Base-by-base conservation (phyloP, 164 flowering plant species). In the Nelumbo lutea region DNA sequence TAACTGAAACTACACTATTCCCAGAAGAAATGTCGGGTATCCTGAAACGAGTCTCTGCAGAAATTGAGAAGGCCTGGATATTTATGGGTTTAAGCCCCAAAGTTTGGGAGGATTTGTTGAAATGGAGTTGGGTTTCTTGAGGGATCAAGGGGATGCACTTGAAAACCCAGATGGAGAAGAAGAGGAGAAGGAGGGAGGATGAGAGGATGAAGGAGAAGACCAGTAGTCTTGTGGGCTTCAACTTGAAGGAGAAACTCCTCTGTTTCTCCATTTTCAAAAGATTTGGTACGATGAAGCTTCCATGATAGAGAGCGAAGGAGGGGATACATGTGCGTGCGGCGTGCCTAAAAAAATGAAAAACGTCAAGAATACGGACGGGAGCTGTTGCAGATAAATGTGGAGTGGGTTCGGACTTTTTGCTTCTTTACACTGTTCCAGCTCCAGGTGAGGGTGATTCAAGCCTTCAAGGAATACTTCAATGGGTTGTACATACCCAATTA, bases 251-350 rank as follows among this genome's bases (percentile, higher is more conserved):
- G 84, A 89, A 85, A 76, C 90, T 87, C 65, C 84, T 86, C 72
- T 88, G 96, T 71, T 80, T 84, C 78, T 90, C 92, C 96, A 92
- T 90, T 62, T 62, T 14, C 56, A 1, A 7, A 11, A 61, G 27
- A 44, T 59, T n/a, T 53, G 48, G 45, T 45, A 43, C 47, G 63
- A 66, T 14, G 8, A 60, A 13, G 64, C 63, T 47, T 46, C 55
- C 39, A 11, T 45, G 46, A 52, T 13, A 40, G 47, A 50, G 53
- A 11, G 11, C 9, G 53, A 50, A 50, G 53, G 53, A 6, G 53
- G 53, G 53, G 11, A 50, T 6, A 50, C 6, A 6, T 6, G 11
- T 6, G 11, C 6, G 11, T 50, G 27, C 13, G 1, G 27, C 7
- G 5, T 9, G 5, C 14, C 1, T n/a, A n/a, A n/a, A 39, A 41